Evolutionary conservation across 169 alveolate species (phyloP).

Genomic region (Pseudocohnilembus persalinus): DNA sequence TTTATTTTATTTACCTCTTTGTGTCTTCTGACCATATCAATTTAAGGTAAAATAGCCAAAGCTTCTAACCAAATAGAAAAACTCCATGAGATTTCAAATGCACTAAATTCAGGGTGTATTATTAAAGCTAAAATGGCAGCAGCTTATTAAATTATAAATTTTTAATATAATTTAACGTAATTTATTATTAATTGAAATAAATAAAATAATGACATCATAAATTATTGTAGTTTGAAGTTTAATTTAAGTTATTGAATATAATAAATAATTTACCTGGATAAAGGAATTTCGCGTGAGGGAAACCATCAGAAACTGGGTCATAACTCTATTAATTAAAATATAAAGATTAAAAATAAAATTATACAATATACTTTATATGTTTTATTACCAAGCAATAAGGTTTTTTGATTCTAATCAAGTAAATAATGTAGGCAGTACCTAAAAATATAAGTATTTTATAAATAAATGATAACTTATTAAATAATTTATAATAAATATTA

Average conservation of each 20-base stretch:
- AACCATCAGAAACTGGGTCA: constrained; percentile 54
- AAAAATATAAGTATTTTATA: too few species aligned
- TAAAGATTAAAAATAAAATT: constrained; percentile 6
- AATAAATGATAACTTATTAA: too few species aligned
- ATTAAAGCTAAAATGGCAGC: constrained; percentile 55
- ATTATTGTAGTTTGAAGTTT: too few species aligned
- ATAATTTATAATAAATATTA: too few species aligned
- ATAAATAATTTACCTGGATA: too few species aligned
- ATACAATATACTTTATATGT: constrained; percentile 5
- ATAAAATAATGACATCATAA: too few species aligned
- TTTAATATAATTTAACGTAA: constrained; percentile 7
- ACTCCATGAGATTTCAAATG: constrained; percentile 73
- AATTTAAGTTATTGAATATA: too few species aligned
- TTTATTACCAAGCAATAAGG: constrained; percentile 55
- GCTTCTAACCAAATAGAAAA: constrained; percentile 77
- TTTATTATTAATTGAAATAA: constrained; percentile 9
- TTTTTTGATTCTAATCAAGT: constrained; percentile 58
- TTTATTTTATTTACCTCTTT: constrained; percentile 48
- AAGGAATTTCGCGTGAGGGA: constrained; percentile 54
- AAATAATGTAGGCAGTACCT: constrained; percentile 54
- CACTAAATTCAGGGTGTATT: constrained; percentile 36
- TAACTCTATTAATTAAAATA: constrained; percentile 43
- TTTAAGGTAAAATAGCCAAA: constrained; percentile 76
- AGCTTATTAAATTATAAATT: constrained; percentile 18
- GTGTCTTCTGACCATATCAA: constrained; percentile 62